Evolutionary conservation across 1,284 basidiomycete species (phyloP), one percentile per base, ranked within the genome.

Genomic region (Boletellus deceptivus): DNA sequence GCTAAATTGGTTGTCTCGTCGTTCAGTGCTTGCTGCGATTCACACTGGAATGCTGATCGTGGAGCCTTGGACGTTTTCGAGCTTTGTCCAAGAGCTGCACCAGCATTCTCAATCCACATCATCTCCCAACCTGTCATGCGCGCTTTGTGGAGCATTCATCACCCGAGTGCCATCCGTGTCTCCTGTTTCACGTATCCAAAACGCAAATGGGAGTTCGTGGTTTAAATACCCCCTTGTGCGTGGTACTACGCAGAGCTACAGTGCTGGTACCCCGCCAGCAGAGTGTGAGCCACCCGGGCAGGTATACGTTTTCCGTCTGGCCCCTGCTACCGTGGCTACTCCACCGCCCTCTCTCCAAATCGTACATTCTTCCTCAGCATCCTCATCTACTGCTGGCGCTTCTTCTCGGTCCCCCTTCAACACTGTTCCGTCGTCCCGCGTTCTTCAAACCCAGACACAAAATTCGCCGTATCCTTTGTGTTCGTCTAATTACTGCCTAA

Each of bases 1-100:
- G 13, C 77, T 99, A 25, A 95, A 93, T 61, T 98, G 93, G 90
- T 77, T 99, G 13, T 89, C 90, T 9, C 81, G 96, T 18, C 84
- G 94, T 27, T 85, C 86, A n/a, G 89, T 98, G 11, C 77, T 89
- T 6, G 74, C 83, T 8, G 94, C 96, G 2, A 89, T 99, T 50
- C 83, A 98, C 57, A 83, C 82, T 13, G 93, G 94, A 2, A 90
- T 93, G 61, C 78, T 99, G 10, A 83, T 84, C 14, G 89, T 99
- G 49, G 96, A 98, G 64, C 95, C 96, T 3, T 79, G 95, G 60
- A 72, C 78, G 3, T 75, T 79, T 14, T 62, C 70, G 9, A 69
- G 72, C 0, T 72, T 88, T 13, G 65, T 87, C 17, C 75, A 79
- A 52, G 83, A 88, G 55, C 61, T 48, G 56, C 70, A 36, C 56